Base-by-base conservation (phyloP, 208 protist genomes). In the Leishmania arabica region DNA sequence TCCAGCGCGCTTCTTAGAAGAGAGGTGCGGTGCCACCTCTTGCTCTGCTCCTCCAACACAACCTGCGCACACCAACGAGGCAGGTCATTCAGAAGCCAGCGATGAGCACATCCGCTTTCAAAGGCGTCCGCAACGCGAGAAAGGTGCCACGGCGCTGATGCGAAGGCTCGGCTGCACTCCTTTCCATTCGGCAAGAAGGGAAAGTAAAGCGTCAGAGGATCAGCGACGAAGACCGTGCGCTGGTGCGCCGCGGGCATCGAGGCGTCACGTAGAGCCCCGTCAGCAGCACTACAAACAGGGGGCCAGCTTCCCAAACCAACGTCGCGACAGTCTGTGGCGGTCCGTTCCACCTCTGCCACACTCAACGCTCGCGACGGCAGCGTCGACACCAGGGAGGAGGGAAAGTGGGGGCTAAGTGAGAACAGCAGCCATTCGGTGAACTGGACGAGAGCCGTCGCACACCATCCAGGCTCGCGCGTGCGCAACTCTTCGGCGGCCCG, bases 71-170 rank as follows among this genome's bases (percentile, higher is more conserved):
- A 79, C 82, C 89, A 91, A 15, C 79, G 77, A 19, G 90, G 86
- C 13, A 97, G 66, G 27, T 79, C 85, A 60, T 90, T 77, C 2
- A 89, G 84, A 76, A 93, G 90, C 91, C 91, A 97, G 11, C 74
- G 75, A 75, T 97, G 93, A 0, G 65, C 75, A 75, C 91, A 96
- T n/a, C 85, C 83, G 60, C 86, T 87, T 31, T 76, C 27, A 40
- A 27, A 1, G 84, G 69, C n/a, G 19, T 47, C 40, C 17, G 51
- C 9, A 62, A n/a, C 47, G 19, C 31, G 19, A 62, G 51, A 21
- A 6, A 15, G 47, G 17, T 37, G 47, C 72, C 31, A 62, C 40
- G 72, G 54, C 71, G 62, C 13, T 49, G 69, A 13, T 21, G 11
- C 40, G 51, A 60, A 42, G 42, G 9, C 1, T 42, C 15, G 56